phyloP scores from a whole-genome alignment of 805 yeast species.

The Nakazawaea molendinolei region DNA sequence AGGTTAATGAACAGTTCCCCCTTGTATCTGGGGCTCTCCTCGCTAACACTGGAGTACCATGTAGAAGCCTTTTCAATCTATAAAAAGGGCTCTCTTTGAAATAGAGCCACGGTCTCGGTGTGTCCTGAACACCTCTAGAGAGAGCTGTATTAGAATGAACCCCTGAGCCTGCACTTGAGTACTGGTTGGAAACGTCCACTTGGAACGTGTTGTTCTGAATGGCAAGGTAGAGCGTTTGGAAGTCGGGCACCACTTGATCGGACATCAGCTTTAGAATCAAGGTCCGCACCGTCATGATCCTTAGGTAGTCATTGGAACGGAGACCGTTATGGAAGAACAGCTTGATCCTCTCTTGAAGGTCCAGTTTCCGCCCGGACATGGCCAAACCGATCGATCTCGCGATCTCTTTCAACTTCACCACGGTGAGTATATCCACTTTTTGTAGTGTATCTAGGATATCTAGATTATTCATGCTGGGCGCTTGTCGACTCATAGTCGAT shows the following conservation, averaged over 20 bases:
- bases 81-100: conserved; percentile 56
- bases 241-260: conserved; percentile 32
- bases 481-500: no score
- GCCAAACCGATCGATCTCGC: conserved; percentile 44
- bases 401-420: conserved; percentile 45
- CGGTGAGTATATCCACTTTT: conserved; percentile 32
- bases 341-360: conserved; percentile 47
- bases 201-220: conserved; percentile 16
- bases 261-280: conserved; percentile 32
- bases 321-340: conserved; percentile 37
- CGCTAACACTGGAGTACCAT: conserved; percentile 41
- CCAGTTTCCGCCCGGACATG: conserved; percentile 54
- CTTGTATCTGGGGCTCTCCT: conserved; percentile 33
- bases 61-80: conserved; percentile 37
- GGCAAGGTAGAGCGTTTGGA: conserved; percentile 21
- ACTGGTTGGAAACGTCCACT: conserved; percentile 20
- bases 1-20: conserved; percentile 36
- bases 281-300: conserved; percentile 38
- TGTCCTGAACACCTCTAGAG: conserved; percentile 18
- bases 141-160: conserved; percentile 19
- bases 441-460: conserved; percentile 22
- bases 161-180: conserved; percentile 9
- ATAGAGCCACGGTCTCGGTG: conserved; percentile 32
- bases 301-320: conserved; percentile 31
- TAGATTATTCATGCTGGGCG: conserved; percentile 12